Conservation (phyloP, 495 filamentous ascomycete species). For the Aspergillus funiculosus region DNA sequence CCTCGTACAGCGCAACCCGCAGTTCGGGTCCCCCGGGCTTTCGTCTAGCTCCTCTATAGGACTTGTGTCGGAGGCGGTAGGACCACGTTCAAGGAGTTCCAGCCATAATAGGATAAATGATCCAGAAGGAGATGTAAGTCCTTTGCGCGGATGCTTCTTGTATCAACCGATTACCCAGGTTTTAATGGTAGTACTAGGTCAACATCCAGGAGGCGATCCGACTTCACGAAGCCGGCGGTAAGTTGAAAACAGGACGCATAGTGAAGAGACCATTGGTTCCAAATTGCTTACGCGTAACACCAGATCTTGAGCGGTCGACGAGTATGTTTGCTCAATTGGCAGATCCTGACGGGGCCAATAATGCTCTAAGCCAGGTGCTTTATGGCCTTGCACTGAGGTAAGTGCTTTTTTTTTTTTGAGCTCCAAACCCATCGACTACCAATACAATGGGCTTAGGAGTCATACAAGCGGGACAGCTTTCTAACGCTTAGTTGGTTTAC, state of each 20-base stretch:
- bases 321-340: conserved; percentile 82
- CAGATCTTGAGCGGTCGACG: conserved; percentile 66
- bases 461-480: neutral
- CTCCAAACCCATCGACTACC: too few species aligned
- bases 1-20: conserved; percentile 61
- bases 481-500: conserved; percentile 7
- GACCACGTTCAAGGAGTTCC: conserved; percentile 28
- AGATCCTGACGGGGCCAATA: conserved; percentile 78
- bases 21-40: conserved; percentile 25
- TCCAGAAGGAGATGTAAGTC: conserved; percentile 40
- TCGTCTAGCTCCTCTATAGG: conserved; percentile 19
- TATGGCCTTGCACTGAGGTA: conserved; percentile 92
- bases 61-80: conserved; percentile 8
- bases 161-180: neutral
- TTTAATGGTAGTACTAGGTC: conserved; percentile 44
- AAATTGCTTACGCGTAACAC: too few species aligned
- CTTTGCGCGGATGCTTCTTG: neutral
- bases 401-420: conserved; percentile 21
- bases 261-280: conserved; percentile 6
- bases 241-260: conserved; percentile 16
- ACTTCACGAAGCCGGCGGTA: conserved; percentile 79
- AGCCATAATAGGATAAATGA: conserved; percentile 34
- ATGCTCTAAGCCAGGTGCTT: conserved; percentile 90
- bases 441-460: too few species aligned
- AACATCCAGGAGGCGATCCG: conserved; percentile 95